phyloP scores from a whole-genome alignment of 148 eudicot genomes.

The Vaccinium darrowii region DNA sequence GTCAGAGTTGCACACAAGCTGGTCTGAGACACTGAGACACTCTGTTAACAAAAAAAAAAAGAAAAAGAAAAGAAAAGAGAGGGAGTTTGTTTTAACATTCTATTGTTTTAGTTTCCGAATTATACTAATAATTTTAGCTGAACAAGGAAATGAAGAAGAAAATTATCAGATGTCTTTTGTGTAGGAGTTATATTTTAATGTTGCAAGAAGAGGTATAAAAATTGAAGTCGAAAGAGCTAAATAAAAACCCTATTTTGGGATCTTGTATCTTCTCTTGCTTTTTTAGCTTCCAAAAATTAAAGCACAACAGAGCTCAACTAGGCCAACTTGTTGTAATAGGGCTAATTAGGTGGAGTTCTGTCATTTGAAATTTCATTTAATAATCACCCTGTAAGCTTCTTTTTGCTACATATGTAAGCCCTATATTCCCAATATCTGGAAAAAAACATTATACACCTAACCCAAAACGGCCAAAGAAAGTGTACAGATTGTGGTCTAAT shows the following conservation, averaged over 20 bases:
- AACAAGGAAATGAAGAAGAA: not conserved
- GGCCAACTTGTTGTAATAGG: not conserved
- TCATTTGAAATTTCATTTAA: not conserved
- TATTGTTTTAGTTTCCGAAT: not conserved
- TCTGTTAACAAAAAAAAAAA: no score
- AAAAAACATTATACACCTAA: not conserved
- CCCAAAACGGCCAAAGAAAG: not conserved
- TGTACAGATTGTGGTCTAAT: no score
- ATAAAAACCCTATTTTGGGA: not conserved
- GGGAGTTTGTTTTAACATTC: no score
- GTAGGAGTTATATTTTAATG: not conserved
- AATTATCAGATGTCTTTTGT: not conserved
- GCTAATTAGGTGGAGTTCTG: not conserved
- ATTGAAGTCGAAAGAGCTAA: not conserved
- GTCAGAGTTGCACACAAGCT: no score
- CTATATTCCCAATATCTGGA: not conserved
- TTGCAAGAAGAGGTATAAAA: not conserved
- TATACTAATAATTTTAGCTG: not conserved
- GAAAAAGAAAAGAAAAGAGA: no score
- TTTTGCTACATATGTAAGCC: no score
- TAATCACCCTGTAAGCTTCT: not conserved
- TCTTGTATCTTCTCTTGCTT: not conserved
- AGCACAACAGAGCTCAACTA: not conserved
- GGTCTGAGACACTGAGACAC: no score
- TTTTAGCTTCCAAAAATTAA: not conserved